Evolutionary conservation across 306 rosid species (phyloP).

Genomic region (Leucaena leucocephala): DNA sequence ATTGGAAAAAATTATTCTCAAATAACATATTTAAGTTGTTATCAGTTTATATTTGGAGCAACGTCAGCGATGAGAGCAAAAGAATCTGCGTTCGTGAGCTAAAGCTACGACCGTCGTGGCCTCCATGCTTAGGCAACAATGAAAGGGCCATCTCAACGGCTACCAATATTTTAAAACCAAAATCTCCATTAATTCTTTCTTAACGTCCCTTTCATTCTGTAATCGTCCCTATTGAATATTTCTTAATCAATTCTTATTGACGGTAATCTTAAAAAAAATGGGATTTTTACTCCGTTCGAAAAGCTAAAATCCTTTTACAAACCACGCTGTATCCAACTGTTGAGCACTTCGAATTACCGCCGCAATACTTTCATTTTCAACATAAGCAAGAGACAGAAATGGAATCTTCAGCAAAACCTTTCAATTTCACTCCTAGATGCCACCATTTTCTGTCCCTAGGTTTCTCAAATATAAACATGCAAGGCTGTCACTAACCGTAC

Average conservation of each 20-base stretch:
- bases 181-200: slow-evolving; percentile 18
- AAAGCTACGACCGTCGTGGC: slow-evolving; percentile 26
- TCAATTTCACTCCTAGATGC: slow-evolving; percentile 47
- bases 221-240: slow-evolving; percentile 40
- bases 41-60: neutral
- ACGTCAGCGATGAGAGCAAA: neutral
- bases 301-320: slow-evolving; percentile 41
- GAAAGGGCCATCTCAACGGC: slow-evolving; percentile 60
- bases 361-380: slow-evolving; percentile 36
- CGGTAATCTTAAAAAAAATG: neutral
- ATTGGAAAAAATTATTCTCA: too few relatives aligned
- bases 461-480: neutral
- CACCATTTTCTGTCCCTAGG: neutral
- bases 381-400: slow-evolving; percentile 57
- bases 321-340: slow-evolving; percentile 41
- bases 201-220: slow-evolving; percentile 49
- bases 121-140: slow-evolving; percentile 29
- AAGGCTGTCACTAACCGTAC: slow-evolving; percentile 1
- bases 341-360: slow-evolving; percentile 38
- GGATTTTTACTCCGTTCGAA: slow-evolving; percentile 39
- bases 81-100: slow-evolving; percentile 23
- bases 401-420: slow-evolving; percentile 50
- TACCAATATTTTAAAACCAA: slow-evolving; percentile 36
- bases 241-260: slow-evolving; percentile 27
- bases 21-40: too few relatives aligned